These are phyloP conservation scores for Penicillium sp. DNA, from an alignment of 2,329 filamentous ascomycete species.

Conservation along the genomic window DNA sequence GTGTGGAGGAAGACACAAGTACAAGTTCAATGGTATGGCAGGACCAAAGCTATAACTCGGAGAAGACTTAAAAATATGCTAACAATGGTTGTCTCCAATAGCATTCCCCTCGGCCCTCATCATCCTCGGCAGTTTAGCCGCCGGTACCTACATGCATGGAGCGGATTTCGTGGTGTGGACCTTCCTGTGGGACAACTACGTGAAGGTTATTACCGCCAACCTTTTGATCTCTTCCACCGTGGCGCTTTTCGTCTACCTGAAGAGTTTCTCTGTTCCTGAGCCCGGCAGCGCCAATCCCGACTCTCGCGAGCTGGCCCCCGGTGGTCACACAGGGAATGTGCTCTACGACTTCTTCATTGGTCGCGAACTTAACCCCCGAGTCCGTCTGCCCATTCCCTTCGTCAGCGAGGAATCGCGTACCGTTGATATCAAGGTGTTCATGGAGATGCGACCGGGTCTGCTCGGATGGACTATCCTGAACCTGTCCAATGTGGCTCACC, in stretches of 20 bases:
- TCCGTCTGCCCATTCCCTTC: constrained; percentile 66
- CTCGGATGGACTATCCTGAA: constrained; percentile 87
- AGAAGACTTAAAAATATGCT: neutral
- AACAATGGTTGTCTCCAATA: constrained; percentile 35
- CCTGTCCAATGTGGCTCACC: constrained; percentile 79
- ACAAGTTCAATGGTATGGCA: constrained; percentile 72
- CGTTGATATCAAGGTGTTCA: constrained; percentile 86
- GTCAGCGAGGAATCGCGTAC: constrained; percentile 63
- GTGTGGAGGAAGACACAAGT: constrained; percentile 73
- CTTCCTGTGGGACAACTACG: constrained; percentile 87
- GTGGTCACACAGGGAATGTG: constrained; percentile 79
- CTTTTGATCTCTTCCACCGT: constrained; percentile 73
- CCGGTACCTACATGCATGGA: constrained; percentile 75
- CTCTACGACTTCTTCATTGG: constrained; percentile 98
- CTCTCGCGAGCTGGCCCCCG: constrained; percentile 75
- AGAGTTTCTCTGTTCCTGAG: constrained; percentile 75
- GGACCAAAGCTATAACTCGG: neutral
- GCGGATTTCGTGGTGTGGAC: constrained; percentile 86
- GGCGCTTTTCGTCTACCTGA: constrained; percentile 76
- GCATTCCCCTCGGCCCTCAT: constrained; percentile 74
- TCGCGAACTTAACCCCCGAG: constrained; percentile 87
- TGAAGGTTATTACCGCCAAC: constrained; percentile 81
- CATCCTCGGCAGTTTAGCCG: constrained; percentile 69
- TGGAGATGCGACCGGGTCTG: constrained; percentile 89
- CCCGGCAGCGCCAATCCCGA: constrained; percentile 64